These are phyloP conservation scores for Alternaria sp. DNA, from an alignment of 2,329 filamentous ascomycete species.

Conservation along the genomic window DNA sequence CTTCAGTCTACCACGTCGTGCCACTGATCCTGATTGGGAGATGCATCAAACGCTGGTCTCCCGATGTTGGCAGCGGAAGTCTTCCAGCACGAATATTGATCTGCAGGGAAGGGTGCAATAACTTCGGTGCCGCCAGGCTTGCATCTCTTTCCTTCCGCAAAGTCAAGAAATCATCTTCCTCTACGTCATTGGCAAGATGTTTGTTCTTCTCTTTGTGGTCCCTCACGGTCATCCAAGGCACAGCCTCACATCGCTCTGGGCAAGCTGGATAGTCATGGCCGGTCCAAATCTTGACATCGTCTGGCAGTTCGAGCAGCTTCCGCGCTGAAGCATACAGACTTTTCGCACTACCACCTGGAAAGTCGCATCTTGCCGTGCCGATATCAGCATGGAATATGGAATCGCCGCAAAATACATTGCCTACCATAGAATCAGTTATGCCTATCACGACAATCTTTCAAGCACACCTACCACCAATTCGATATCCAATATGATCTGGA, in stretches of 20 bases:
- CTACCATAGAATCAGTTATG: constrained; percentile 7
- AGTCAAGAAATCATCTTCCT: constrained; percentile 45
- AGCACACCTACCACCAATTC: constrained; percentile 52
- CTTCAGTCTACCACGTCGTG: not conserved
- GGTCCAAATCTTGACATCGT: constrained; percentile 42
- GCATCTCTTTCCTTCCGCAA: constrained; percentile 44
- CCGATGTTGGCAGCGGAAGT: constrained; percentile 32
- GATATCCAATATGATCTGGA: constrained; percentile 68
- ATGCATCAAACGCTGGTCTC: constrained; percentile 11
- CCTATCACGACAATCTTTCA: not conserved
- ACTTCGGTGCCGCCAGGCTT: constrained; percentile 39
- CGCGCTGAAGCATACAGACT: constrained; percentile 38
- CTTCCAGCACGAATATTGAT: constrained; percentile 52
- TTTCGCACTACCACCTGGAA: constrained; percentile 45
- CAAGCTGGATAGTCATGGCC: constrained; percentile 49
- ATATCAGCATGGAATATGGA: constrained; percentile 48
- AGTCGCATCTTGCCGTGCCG: constrained; percentile 47
- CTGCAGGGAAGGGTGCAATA: constrained; percentile 52
- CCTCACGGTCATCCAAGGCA: constrained; percentile 46
- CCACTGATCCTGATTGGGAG: constrained; percentile 13
- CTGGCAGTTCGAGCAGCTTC: constrained; percentile 39
- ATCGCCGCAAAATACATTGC: constrained; percentile 49
- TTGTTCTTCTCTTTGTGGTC: constrained; percentile 49
- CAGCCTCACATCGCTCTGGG: constrained; percentile 23
- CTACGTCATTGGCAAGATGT: constrained; percentile 38